These are phyloP conservation scores for Ailanthus altissimus DNA, from an alignment of 345 rosid genomes.

Conservation along the genomic window DNA sequence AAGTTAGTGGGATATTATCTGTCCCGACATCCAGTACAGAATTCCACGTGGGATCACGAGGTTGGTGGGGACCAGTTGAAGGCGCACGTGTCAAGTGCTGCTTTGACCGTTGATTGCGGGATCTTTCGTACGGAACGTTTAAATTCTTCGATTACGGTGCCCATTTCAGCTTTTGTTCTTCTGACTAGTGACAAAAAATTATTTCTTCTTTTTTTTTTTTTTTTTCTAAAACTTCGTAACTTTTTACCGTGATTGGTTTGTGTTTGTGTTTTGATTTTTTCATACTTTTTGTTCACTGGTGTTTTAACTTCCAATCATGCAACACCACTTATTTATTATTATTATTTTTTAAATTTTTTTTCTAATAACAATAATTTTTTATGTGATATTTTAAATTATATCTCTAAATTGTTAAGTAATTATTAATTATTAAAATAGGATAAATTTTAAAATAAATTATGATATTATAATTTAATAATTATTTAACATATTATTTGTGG, in stretches of 20 bases:
- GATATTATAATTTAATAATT: too few species aligned
- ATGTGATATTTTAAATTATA: too few species aligned
- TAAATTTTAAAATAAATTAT: too few species aligned
- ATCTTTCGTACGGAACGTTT: conserved; percentile 30
- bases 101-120: conserved; percentile 38
- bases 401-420: too few species aligned
- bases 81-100: conserved; percentile 32
- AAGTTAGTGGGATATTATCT: conserved; percentile 1
- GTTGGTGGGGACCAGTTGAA: conserved; percentile 17
- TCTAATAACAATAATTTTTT: too few species aligned
- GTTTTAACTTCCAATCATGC: neutral
- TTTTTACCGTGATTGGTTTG: neutral
- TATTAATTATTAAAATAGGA: too few species aligned
- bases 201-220: neutral
- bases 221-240: neutral
- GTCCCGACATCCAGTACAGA: conserved; percentile 35
- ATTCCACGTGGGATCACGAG: conserved; percentile 39
- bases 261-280: neutral
- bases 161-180: neutral
- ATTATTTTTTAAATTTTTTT: too few species aligned
- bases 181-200: conserved; percentile 17
- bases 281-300: neutral
- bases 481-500: too few species aligned
- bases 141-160: neutral
- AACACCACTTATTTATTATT: neutral